phyloP scores from a whole-genome alignment of 192 early-diverging fungal genomes.

The Coemansia sp. region DNA sequence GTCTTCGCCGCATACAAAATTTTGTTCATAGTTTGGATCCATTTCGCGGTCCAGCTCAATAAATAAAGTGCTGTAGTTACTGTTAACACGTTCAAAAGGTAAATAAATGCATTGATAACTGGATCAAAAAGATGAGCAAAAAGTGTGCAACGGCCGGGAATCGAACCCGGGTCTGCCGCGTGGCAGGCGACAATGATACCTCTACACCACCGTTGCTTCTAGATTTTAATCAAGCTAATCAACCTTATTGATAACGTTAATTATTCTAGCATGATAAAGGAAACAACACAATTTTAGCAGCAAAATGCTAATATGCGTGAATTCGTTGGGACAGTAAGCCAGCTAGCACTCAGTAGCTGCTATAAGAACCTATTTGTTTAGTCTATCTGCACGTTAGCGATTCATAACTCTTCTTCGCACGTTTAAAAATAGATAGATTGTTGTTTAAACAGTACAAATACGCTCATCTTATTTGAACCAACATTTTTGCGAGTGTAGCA shows the following conservation, averaged over 20 bases:
- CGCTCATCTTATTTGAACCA: too few species aligned
- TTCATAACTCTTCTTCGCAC: too few species aligned
- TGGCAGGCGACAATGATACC: constrained; percentile 81
- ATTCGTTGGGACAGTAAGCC: too few species aligned
- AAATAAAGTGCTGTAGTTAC: too few species aligned
- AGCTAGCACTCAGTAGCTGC: too few species aligned
- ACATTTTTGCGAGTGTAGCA: too few species aligned
- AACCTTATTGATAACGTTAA: background rate
- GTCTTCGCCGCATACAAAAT: constrained; percentile 29
- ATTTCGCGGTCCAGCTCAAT: background rate
- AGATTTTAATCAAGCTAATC: background rate
- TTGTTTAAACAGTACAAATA: too few species aligned
- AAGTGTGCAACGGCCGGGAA: constrained; percentile 65
- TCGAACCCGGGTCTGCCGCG: constrained; percentile 80
- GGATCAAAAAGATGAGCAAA: background rate
- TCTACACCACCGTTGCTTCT: constrained; percentile 59
- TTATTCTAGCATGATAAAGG: background rate
- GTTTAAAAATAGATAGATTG: too few species aligned
- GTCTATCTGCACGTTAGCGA: too few species aligned
- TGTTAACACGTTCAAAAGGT: background rate
- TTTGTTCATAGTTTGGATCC: constrained; percentile 17
- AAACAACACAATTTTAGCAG: background rate
- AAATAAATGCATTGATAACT: background rate
- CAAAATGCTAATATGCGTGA: too few species aligned
- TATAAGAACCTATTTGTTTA: too few species aligned